Conservation (phyloP, 176 grass and related monocot genomes). For the Eleusine coracana region DNA sequence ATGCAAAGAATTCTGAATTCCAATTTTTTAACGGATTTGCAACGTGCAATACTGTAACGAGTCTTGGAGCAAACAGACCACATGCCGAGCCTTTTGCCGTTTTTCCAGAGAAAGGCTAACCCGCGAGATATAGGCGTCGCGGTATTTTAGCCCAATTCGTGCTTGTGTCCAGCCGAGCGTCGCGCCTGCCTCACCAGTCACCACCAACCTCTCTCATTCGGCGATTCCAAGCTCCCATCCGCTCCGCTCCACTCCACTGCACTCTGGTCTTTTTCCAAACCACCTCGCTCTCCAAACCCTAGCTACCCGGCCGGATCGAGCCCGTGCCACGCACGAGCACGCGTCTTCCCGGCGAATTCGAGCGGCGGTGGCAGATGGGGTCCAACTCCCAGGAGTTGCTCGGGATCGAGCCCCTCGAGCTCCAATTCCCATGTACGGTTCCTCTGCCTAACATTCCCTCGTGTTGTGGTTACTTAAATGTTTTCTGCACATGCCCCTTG, state of each 20-base stretch:
- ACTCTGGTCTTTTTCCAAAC: neutral
- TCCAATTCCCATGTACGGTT: constrained; percentile 71
- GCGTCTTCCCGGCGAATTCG: neutral
- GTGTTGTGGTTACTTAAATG: neutral
- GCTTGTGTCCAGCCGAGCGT: neutral
- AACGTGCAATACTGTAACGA: neutral
- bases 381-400: constrained; percentile 56
- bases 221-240: constrained; percentile 41
- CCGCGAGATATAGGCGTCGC: too few species aligned
- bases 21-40: neutral
- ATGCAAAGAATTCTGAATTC: neutral
- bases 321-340: neutral
- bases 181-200: neutral
- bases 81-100: constrained; percentile 4
- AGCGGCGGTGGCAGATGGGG: constrained; percentile 47
- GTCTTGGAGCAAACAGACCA: neutral
- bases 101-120: constrained; percentile 19
- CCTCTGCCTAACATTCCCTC: constrained; percentile 4
- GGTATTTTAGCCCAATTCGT: neutral
- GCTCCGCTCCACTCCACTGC: neutral
- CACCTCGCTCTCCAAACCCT: constrained; percentile 42
- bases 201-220: neutral
- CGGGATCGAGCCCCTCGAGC: constrained; percentile 74
- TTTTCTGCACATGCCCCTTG: constrained; percentile 4
- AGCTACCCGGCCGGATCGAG: constrained; percentile 33